Percentiles rank a stretch among this genome's conserved stretches.
Conservation (phyloP, 2,329 filamentous ascomycete species). For the Hymenoscyphus repandus region DNA sequence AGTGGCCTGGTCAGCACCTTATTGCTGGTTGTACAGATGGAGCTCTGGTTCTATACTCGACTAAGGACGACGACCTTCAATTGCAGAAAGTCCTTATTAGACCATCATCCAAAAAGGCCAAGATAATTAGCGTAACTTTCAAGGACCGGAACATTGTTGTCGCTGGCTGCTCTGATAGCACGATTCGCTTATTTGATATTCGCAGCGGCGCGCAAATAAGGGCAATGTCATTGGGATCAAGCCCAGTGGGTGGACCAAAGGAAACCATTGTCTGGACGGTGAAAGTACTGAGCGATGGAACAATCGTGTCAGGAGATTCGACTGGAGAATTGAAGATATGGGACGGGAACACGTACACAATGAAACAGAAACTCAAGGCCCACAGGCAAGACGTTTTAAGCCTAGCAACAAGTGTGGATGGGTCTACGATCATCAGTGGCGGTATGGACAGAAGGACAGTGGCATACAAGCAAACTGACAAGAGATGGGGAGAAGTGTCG, state of each 20-base stretch:
- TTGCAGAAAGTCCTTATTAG: slow-evolving; percentile 73
- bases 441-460: slow-evolving; percentile 88
- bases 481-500: slow-evolving; percentile 77
- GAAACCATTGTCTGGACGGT: slow-evolving; percentile 92
- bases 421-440: slow-evolving; percentile 77
- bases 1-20: slow-evolving; percentile 51
- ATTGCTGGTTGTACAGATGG: slow-evolving; percentile 90
- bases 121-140: slow-evolving; percentile 87
- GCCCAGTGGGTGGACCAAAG: slow-evolving; percentile 69
- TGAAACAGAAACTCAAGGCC: slow-evolving; percentile 77
- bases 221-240: slow-evolving; percentile 80
- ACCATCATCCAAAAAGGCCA: slow-evolving; percentile 75
- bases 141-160: slow-evolving; percentile 78
- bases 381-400: slow-evolving; percentile 90
- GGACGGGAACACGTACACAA: slow-evolving; percentile 87
- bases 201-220: slow-evolving; percentile 70
- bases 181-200: slow-evolving; percentile 86
- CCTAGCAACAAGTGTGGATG: slow-evolving; percentile 75
- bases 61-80: slow-evolving; percentile 74
- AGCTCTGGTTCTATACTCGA: slow-evolving; percentile 79
- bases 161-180: slow-evolving; percentile 92
- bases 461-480: slow-evolving; percentile 65
- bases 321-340: slow-evolving; percentile 90
- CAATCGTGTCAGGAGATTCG: slow-evolving; percentile 92
- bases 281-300: slow-evolving; percentile 78